Conservation (phyloP, 2,329 filamentous ascomycete genomes). For the Aureobasidium subglaciale region DNA sequence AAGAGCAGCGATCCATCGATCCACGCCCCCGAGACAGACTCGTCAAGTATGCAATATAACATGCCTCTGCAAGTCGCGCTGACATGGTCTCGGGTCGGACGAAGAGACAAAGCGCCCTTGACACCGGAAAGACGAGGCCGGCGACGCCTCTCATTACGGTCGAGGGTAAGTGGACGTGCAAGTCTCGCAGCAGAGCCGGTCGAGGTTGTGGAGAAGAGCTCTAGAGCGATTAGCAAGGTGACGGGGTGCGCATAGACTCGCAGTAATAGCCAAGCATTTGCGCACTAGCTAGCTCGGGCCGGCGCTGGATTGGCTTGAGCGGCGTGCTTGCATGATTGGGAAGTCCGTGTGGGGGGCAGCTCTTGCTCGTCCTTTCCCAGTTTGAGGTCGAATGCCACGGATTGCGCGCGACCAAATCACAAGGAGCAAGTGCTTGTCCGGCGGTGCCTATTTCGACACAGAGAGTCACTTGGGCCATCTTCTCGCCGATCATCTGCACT, state of each 20-base stretch:
- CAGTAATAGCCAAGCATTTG: neutral
- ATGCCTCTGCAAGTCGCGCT: neutral
- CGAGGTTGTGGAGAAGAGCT: conserved; percentile 4
- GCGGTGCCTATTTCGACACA: conserved; percentile 14
- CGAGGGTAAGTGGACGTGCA: neutral
- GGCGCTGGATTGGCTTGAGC: conserved; percentile 8
- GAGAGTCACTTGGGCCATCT: conserved; percentile 7
- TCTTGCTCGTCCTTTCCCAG: neutral
- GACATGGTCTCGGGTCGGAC: conserved; percentile 12
- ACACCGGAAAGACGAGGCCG: conserved; percentile 12
- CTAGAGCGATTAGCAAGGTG: neutral
- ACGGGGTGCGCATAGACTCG: neutral
- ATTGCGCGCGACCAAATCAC: conserved; percentile 13
- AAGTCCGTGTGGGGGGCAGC: neutral
- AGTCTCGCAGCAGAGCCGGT: neutral
- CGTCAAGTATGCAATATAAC: conserved; percentile 6
- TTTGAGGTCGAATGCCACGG: conserved; percentile 1
- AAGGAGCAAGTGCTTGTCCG: conserved; percentile 9
- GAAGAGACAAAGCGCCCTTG: neutral
- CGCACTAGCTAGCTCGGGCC: conserved; percentile 12
- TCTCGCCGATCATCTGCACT: conserved; percentile 45
- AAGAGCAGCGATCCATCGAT: conserved; percentile 5
- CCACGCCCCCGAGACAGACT: conserved; percentile 6
- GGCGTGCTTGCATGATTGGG: conserved; percentile 10
- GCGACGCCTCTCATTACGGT: conserved; percentile 8